phyloP scores from a whole-genome alignment of 768 basidiomycete genomes.

The Boletus fagicola region DNA sequence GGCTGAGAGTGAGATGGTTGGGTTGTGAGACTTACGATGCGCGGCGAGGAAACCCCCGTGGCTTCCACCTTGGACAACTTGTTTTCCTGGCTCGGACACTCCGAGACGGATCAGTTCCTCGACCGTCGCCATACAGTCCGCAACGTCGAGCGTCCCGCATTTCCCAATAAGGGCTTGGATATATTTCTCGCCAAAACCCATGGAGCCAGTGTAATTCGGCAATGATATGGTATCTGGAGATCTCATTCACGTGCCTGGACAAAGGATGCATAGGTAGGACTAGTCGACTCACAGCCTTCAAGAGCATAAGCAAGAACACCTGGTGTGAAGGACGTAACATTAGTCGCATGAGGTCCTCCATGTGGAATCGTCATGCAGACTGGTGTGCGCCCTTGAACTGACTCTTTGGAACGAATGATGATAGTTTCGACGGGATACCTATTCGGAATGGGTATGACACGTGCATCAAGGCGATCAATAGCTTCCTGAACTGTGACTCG shows the following conservation, averaged over 20 bases:
- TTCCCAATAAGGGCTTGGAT: slow-evolving; percentile 37
- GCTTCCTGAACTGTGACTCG: slow-evolving; percentile 36
- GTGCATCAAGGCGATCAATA: background rate
- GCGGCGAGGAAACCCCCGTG: slow-evolving; percentile 68
- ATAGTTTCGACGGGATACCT: slow-evolving; percentile 55
- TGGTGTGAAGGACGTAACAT: slow-evolving; percentile 48
- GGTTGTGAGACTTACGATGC: slow-evolving; percentile 45
- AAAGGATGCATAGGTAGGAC: background rate
- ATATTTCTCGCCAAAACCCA: slow-evolving; percentile 64
- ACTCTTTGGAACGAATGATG: slow-evolving; percentile 39
- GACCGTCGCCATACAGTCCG: slow-evolving; percentile 58
- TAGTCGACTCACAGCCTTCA: slow-evolving; percentile 55
- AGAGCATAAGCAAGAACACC: slow-evolving; percentile 45
- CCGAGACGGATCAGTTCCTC: slow-evolving; percentile 42
- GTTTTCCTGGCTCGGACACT: slow-evolving; percentile 33
- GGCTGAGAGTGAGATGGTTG: background rate
- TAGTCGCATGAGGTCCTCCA: slow-evolving; percentile 60
- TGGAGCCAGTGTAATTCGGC: slow-evolving; percentile 46
- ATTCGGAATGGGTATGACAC: slow-evolving; percentile 38
- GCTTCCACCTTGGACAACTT: slow-evolving; percentile 54
- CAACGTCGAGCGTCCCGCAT: slow-evolving; percentile 64
- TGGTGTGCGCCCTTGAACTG: slow-evolving; percentile 22
- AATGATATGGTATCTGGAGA: slow-evolving; percentile 54
- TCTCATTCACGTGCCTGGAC: background rate
- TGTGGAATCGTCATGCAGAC: slow-evolving; percentile 56